phyloP scores from a whole-genome alignment of 139 green algal species.

The Chlamydomonas sp. region DNA sequence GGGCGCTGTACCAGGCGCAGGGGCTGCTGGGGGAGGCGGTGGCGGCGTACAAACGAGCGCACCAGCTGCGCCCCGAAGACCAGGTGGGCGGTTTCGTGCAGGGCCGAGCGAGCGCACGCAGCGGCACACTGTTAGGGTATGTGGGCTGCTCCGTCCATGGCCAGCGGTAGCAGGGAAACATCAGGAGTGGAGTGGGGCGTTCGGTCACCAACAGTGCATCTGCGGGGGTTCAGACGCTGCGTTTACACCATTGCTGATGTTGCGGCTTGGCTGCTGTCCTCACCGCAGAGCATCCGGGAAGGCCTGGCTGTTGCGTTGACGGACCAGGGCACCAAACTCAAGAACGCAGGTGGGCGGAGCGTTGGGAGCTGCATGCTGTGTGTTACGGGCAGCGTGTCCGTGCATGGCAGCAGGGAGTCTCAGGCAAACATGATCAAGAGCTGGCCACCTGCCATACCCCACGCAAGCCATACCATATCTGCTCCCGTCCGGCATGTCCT shows the following conservation, averaged over 20 bases:
- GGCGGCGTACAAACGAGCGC: slow-evolving; percentile 42
- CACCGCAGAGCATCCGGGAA: slow-evolving; percentile 39
- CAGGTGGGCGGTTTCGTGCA: background rate
- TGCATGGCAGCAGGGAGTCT: too few species aligned
- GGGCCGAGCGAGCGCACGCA: background rate
- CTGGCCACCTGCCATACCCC: too few species aligned
- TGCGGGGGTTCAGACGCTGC: too few species aligned
- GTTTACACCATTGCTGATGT: background rate
- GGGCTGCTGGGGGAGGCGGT: slow-evolving; percentile 71
- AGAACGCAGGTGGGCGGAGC: slow-evolving; percentile 57
- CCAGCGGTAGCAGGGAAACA: background rate
- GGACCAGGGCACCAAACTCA: slow-evolving; percentile 86
- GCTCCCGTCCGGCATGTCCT: too few species aligned
- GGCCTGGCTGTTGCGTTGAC: slow-evolving; percentile 84
- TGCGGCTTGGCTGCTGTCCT: background rate
- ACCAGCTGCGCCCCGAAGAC: slow-evolving; percentile 38
- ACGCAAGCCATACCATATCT: too few species aligned
- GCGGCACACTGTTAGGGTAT: background rate
- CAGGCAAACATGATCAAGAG: too few species aligned
- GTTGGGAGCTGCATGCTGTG: too few species aligned
- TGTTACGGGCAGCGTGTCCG: too few species aligned
- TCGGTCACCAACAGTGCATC: too few species aligned
- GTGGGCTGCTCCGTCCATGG: background rate
- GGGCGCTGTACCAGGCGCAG: slow-evolving; percentile 70
- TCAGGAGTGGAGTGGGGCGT: too few species aligned